phyloP scores from a whole-genome alignment of 2,329 filamentous ascomycete genomes.

The Alternaria conjuncta region DNA sequence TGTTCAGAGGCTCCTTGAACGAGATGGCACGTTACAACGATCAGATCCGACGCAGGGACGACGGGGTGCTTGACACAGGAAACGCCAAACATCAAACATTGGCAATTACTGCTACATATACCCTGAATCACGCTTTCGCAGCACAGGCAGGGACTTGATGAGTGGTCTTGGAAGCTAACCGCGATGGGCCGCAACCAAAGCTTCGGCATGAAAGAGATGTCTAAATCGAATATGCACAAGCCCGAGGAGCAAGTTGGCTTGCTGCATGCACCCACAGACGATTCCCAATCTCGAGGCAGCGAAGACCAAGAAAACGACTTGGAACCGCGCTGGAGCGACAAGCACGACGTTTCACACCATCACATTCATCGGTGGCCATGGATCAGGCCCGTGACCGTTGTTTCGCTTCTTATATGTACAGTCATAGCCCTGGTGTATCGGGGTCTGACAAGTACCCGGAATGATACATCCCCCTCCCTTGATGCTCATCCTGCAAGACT shows the following conservation, averaged over 20 bases:
- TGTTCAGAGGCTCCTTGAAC: background rate
- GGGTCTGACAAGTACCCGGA: background rate
- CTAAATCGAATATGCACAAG: background rate
- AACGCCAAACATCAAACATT: background rate
- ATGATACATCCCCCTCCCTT: background rate
- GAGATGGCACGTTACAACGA: background rate
- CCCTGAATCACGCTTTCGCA: background rate
- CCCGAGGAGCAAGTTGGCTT: conserved; percentile 32
- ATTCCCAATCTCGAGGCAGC: conserved; percentile 6
- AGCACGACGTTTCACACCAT: background rate
- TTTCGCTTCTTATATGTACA: conserved; percentile 19
- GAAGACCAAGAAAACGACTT: conserved; percentile 11
- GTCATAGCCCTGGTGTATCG: background rate
- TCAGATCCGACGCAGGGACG: background rate
- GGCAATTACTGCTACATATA: background rate
- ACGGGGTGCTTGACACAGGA: background rate
- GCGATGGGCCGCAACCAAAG: conserved; percentile 6
- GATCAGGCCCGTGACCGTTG: conserved; percentile 15
- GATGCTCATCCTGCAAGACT: conserved; percentile 12
- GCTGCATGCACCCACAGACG: conserved; percentile 12
- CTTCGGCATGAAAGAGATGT: conserved; percentile 13
- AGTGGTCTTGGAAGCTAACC: background rate
- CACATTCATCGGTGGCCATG: conserved; percentile 10
- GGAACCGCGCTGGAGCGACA: conserved; percentile 7
- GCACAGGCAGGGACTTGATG: background rate